A percentile compares a stretch with the other conserved stretches of the same genome.
phyloP scores from a whole-genome alignment of 2,329 filamentous ascomycete genomes.

The Colletotrichum shisoi region DNA sequence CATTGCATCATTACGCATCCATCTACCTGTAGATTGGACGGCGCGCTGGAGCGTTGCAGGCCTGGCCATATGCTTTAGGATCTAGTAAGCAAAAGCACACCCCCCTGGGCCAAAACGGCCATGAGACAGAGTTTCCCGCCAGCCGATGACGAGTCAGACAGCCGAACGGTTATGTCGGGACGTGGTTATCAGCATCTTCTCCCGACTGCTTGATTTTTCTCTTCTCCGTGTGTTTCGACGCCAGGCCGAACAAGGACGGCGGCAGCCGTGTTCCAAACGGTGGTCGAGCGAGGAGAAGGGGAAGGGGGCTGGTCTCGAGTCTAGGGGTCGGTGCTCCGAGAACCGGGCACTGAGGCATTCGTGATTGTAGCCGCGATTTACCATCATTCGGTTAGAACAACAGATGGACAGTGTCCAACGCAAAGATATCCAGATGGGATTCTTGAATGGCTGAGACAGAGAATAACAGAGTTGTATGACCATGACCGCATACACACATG shows the following conservation, averaged over 20 bases:
- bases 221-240: too few relatives aligned
- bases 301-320: background rate
- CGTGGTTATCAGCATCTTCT: background rate
- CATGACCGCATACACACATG: background rate
- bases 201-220: background rate
- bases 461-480: background rate
- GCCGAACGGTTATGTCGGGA: conserved; percentile 12
- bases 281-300: conserved; percentile 3
- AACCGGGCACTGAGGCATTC: background rate
- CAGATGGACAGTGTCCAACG: background rate
- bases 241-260: conserved; percentile 1
- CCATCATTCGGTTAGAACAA: background rate
- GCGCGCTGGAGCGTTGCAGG: conserved; percentile 10
- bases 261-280: conserved; percentile 9
- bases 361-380: background rate
- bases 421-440: background rate
- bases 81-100: conserved; percentile 7
- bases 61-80: background rate
- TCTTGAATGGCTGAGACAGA: background rate
- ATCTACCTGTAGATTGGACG: background rate
- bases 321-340: background rate
- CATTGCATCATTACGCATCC: background rate
- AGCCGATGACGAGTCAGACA: background rate
- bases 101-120: conserved; percentile 3
- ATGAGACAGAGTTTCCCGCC: conserved; percentile 16